Conservation (phyloP, 768 basidiomycete species). For the Hericium rajendrae region DNA sequence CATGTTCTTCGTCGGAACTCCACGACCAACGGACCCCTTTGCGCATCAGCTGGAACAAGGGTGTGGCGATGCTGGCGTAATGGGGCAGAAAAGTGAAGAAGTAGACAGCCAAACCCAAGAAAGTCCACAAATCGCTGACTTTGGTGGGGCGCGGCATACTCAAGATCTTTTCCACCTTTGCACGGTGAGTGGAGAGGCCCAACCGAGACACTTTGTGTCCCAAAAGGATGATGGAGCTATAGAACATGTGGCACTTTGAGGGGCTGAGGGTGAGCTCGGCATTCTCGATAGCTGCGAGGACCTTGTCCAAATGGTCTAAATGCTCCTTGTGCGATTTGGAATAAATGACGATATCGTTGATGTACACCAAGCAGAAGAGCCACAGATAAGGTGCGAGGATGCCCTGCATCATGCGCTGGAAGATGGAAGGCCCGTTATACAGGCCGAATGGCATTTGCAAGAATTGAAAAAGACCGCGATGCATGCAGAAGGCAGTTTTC, state of each 20-base stretch:
- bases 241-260: conserved; percentile 19
- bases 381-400: neutral
- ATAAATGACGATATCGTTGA: conserved; percentile 9
- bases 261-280: conserved; percentile 18
- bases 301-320: conserved; percentile 19
- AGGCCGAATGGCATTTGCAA: conserved; percentile 29
- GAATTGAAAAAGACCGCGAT: conserved; percentile 33
- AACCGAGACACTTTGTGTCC: conserved; percentile 28
- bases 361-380: neutral
- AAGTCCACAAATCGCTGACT: conserved; percentile 15
- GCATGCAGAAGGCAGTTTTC: conserved; percentile 29
- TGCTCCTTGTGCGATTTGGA: conserved; percentile 4
- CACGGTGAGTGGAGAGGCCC: conserved; percentile 24
- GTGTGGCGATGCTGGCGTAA: conserved; percentile 25
- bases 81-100: conserved; percentile 27
- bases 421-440: conserved; percentile 25
- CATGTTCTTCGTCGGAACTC: conserved; percentile 16
- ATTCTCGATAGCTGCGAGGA: conserved; percentile 19
- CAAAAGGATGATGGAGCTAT: conserved; percentile 17
- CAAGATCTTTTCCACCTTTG: conserved; percentile 27
- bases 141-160: conserved; percentile 15
- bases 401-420: conserved; percentile 32
- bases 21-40: conserved; percentile 20
- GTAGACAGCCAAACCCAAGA: conserved; percentile 8
- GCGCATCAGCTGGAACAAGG: conserved; percentile 24